Conservation (phyloP, 106 monocot species). For the Acorus calamus region DNA sequence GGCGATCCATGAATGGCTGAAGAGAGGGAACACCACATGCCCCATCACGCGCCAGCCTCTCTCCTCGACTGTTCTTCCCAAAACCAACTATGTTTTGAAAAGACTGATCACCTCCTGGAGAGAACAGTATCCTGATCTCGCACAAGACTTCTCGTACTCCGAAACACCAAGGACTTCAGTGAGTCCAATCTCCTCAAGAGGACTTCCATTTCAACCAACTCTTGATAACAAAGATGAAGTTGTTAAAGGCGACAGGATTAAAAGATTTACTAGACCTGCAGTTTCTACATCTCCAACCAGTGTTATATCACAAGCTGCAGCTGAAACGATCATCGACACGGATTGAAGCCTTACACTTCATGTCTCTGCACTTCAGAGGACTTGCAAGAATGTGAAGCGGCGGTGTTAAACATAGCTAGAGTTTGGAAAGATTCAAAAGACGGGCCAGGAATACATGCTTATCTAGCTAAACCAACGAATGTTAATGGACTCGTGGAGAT, state of each 20-base stretch:
- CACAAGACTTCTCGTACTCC: constrained; percentile 26
- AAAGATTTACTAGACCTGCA: constrained; percentile 17
- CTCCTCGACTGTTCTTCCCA: constrained; percentile 29
- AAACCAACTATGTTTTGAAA: constrained; percentile 48
- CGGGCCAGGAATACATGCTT: constrained; percentile 15
- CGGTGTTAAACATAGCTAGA: constrained; percentile 25
- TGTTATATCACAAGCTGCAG: constrained; percentile 43
- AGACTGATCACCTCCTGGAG: constrained; percentile 37
- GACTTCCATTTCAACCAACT: constrained; percentile 7
- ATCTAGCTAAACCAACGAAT: constrained; percentile 23
- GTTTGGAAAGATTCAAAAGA: constrained; percentile 30
- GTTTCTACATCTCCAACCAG: constrained; percentile 30
- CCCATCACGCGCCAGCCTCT: constrained; percentile 47
- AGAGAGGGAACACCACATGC: constrained; percentile 46
- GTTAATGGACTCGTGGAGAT: constrained; percentile 40
- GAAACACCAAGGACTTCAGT: constrained; percentile 19
- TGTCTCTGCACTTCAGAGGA: constrained; percentile 49
- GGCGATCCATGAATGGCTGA: constrained; percentile 52
- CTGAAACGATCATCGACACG: constrained; percentile 27
- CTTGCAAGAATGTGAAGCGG: constrained; percentile 43
- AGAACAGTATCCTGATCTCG: constrained; percentile 37
- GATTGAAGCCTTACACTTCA: constrained; percentile 25
- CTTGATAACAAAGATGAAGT: constrained; percentile 1
- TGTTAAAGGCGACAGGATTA: constrained; percentile 21
- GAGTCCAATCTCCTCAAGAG: constrained; percentile 14